phyloP scores from a whole-genome alignment of 805 yeast genomes.

The Pichia insulana region DNA sequence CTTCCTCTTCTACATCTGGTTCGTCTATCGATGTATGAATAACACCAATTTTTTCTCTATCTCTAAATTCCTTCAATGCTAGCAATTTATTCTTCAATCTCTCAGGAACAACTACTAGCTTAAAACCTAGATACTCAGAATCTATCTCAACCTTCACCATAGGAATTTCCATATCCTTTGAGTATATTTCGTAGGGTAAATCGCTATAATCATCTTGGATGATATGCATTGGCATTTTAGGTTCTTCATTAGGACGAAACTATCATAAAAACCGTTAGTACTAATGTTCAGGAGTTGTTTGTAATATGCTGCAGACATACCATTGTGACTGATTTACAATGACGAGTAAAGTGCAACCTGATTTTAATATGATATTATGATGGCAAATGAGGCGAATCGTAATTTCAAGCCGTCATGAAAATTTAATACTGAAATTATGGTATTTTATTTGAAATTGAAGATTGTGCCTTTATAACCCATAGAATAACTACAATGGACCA shows the following conservation, averaged over 20 bases:
- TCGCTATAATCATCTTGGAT: slow-evolving; percentile 22
- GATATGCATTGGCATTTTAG: slow-evolving; percentile 38
- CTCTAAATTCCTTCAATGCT: slow-evolving; percentile 1
- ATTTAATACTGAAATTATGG: no score
- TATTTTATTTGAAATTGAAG: not conserved
- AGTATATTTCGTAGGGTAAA: slow-evolving; percentile 6
- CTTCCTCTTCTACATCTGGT: not conserved
- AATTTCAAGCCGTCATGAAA: not conserved
- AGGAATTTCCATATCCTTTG: slow-evolving; percentile 5
- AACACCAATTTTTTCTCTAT: slow-evolving; percentile 1
- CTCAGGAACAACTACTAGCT: slow-evolving; percentile 2
- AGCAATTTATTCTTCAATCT: not conserved
- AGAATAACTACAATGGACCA: slow-evolving; percentile 7
- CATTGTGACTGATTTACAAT: not conserved
- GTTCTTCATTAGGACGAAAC: slow-evolving; percentile 43
- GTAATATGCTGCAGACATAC: not conserved
- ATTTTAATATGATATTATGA: no score
- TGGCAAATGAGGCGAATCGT: no score
- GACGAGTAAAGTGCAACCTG: no score
- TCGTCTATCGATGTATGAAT: not conserved
- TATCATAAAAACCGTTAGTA: slow-evolving; percentile 11
- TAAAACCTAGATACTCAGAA: not conserved
- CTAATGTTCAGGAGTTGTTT: not conserved
- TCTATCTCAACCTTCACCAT: not conserved
- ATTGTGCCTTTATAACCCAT: not conserved